Evolutionary conservation across 352 stramenopile species (phyloP).

Genomic region (Phytophthora sansomeana): DNA sequence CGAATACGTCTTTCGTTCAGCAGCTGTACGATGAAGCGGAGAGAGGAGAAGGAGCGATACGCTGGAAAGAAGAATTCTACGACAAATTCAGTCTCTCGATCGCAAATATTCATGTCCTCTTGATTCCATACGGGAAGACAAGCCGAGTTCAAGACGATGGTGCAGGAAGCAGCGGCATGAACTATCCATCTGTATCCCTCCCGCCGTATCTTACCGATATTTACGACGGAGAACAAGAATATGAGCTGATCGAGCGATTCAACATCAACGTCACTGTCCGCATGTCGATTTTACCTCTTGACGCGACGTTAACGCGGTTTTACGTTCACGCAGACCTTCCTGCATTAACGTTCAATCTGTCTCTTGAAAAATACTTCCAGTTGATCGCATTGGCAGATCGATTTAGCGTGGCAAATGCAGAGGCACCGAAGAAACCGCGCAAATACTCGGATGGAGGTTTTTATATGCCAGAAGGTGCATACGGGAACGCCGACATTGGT

Average conservation of each 20-base stretch:
- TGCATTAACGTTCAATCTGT: conserved; percentile 86
- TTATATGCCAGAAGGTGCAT: conserved; percentile 20
- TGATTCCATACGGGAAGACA: conserved; percentile 78
- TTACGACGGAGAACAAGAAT: conserved; percentile 66
- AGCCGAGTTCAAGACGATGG: conserved; percentile 34
- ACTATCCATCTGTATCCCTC: conserved; percentile 50
- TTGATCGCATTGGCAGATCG: conserved; percentile 64
- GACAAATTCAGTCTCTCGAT: conserved; percentile 90
- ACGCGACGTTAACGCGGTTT: conserved; percentile 83
- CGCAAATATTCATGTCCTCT: conserved; percentile 83
- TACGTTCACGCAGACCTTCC: conserved; percentile 88
- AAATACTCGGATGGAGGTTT: conserved; percentile 33
- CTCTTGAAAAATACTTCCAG: conserved; percentile 86
- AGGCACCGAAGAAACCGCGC: conserved; percentile 31
- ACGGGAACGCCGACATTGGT: conserved; percentile 13
- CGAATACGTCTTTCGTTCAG: conserved; percentile 82
- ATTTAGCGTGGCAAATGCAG: conserved; percentile 54
- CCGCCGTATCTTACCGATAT: conserved; percentile 50
- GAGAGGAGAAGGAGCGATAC: conserved; percentile 81
- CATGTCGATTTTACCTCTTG: conserved; percentile 85
- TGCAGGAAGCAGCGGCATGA: conserved; percentile 28
- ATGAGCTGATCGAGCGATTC: conserved; percentile 86
- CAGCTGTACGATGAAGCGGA: conserved; percentile 90
- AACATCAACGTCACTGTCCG: conserved; percentile 89
- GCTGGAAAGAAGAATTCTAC: conserved; percentile 93